Conservation (phyloP, 2,329 filamentous ascomycete species). For the Paraphoma chrysanthemicola region DNA sequence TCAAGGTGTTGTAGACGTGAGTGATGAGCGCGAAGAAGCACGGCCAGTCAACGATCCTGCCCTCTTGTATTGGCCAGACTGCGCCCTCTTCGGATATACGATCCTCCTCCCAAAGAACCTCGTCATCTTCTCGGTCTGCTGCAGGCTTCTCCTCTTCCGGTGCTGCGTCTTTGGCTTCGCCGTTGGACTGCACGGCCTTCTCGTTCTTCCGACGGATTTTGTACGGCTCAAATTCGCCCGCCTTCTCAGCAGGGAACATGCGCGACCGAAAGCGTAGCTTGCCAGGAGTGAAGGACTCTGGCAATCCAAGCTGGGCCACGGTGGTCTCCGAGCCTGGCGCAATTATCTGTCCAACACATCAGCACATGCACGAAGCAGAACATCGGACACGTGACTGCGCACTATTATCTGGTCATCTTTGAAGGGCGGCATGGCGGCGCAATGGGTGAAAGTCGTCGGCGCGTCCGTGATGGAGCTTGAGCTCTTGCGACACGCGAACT, state of each 20-base stretch:
- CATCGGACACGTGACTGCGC: slow-evolving; percentile 12
- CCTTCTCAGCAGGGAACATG: slow-evolving; percentile 85
- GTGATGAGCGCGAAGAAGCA: slow-evolving; percentile 93
- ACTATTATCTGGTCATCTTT: slow-evolving; percentile 56
- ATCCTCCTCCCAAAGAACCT: slow-evolving; percentile 83
- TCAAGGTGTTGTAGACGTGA: slow-evolving; percentile 87
- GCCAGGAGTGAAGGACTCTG: slow-evolving; percentile 91
- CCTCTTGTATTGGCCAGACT: slow-evolving; percentile 82
- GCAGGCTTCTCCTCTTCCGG: slow-evolving; percentile 32
- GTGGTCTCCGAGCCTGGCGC: slow-evolving; percentile 88
- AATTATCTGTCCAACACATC: slow-evolving; percentile 60
- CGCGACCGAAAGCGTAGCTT: slow-evolving; percentile 84
- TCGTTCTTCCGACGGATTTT: slow-evolving; percentile 67
- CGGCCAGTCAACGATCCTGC: slow-evolving; percentile 86
- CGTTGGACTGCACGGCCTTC: slow-evolving; percentile 34
- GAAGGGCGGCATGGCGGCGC: slow-evolving; percentile 51
- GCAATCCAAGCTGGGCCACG: slow-evolving; percentile 87
- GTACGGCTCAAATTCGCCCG: slow-evolving; percentile 81
- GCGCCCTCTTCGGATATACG: slow-evolving; percentile 86
- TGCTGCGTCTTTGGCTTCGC: slow-evolving; percentile 36
- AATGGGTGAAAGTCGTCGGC: slow-evolving; percentile 28
- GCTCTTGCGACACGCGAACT: slow-evolving; percentile 1
- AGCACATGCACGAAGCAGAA: slow-evolving; percentile 12
- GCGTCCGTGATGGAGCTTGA: slow-evolving; percentile 11
- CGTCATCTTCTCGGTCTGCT: slow-evolving; percentile 61